Conservation (phyloP, 2,329 filamentous ascomycete genomes). For the Neopestalotiopsis sp. region DNA sequence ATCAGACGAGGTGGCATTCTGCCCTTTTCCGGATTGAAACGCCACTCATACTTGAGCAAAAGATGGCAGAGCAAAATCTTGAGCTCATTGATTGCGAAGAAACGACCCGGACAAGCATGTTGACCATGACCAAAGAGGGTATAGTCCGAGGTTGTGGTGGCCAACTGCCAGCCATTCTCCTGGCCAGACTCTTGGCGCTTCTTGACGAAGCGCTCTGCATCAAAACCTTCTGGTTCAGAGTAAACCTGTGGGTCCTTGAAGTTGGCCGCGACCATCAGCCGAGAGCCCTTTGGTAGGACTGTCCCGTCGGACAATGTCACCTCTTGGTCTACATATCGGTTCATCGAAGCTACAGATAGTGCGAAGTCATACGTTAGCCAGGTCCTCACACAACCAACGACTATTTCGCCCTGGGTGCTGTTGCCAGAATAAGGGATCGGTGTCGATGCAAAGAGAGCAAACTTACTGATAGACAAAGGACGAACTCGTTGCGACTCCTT, state of each 20-base stretch:
- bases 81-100: constrained; percentile 41
- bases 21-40: constrained; percentile 30
- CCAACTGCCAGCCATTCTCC: constrained; percentile 41
- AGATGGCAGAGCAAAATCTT: constrained; percentile 36
- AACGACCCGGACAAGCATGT: constrained; percentile 40
- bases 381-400: background rate
- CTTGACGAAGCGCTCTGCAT: constrained; percentile 35
- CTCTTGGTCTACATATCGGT: constrained; percentile 33
- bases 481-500: constrained; percentile 42
- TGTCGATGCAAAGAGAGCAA: background rate
- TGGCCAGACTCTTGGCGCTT: constrained; percentile 34
- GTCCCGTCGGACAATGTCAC: constrained; percentile 35
- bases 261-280: constrained; percentile 34
- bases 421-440: background rate
- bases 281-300: constrained; percentile 31
- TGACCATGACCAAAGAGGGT: constrained; percentile 45
- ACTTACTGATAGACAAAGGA: constrained; percentile 26
- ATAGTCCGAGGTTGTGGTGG: constrained; percentile 38
- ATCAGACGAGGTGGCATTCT: background rate
- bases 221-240: constrained; percentile 34
- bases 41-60: constrained; percentile 39
- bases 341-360: constrained; percentile 29
- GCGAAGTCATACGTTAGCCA: background rate
- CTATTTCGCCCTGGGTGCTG: background rate
- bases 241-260: constrained; percentile 33